Conservation (phyloP, 305 asterid genomes). For the Ajuga reptans region DNA sequence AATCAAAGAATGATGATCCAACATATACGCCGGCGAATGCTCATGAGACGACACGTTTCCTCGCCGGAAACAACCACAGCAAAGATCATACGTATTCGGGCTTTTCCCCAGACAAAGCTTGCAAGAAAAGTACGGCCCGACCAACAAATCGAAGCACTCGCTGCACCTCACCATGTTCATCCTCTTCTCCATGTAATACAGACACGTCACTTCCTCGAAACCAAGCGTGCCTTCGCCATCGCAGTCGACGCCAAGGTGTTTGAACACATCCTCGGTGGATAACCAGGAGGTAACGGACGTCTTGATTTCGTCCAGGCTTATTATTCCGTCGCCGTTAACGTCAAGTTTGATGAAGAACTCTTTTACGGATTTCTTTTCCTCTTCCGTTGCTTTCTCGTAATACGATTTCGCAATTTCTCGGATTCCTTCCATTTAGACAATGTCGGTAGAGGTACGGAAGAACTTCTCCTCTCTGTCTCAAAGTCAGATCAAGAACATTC, state of each 20-base stretch:
- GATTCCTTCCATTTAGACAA: slow-evolving; percentile 30
- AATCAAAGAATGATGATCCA: slow-evolving; percentile 23
- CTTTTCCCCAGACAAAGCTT: slow-evolving; percentile 6
- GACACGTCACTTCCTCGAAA: neutral
- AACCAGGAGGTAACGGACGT: neutral
- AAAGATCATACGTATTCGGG: slow-evolving; percentile 18
- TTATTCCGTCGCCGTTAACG: slow-evolving; percentile 10
- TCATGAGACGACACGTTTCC: neutral
- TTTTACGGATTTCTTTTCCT: neutral
- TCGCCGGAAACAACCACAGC: slow-evolving; percentile 24
- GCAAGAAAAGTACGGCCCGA: slow-evolving; percentile 28
- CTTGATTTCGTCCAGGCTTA: slow-evolving; percentile 9
- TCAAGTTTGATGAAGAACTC: slow-evolving; percentile 16
- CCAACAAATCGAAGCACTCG: slow-evolving; percentile 17
- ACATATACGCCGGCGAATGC: slow-evolving; percentile 11
- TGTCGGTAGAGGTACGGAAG: no score
- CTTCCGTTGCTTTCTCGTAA: slow-evolving; percentile 21
- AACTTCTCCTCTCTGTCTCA: neutral
- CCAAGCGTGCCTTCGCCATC: slow-evolving; percentile 16
- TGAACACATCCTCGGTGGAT: slow-evolving; percentile 3
- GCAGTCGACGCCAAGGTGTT: slow-evolving; percentile 9
- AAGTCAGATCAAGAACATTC: no score
- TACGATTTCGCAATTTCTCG: slow-evolving; percentile 21
- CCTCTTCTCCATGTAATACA: slow-evolving; percentile 21
- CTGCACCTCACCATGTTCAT: neutral